Percentiles rank a stretch among this genome's conserved stretches.
These are phyloP conservation scores for Tricholoma saponaceum DNA, from an alignment of 768 basidiomycete genomes.

Conservation along the genomic window DNA sequence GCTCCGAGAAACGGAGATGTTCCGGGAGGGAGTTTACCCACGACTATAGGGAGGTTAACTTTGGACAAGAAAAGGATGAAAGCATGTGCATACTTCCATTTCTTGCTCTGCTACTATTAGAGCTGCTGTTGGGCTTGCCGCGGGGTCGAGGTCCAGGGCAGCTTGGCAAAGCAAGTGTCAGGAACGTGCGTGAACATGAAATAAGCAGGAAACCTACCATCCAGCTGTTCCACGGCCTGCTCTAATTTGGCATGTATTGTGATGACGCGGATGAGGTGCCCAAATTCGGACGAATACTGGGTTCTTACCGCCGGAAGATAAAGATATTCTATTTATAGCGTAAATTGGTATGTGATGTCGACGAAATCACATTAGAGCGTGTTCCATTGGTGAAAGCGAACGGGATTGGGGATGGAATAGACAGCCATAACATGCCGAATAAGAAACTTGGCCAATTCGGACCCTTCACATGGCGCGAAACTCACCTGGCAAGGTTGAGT, in stretches of 20 bases:
- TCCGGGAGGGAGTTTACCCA: conserved; percentile 70
- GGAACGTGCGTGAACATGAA: not conserved
- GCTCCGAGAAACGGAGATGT: conserved; percentile 65
- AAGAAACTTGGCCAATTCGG: not conserved
- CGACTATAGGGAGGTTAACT: conserved; percentile 10
- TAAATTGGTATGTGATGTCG: conserved; percentile 2
- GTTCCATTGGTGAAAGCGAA: conserved; percentile 1
- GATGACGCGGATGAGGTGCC: conserved; percentile 69
- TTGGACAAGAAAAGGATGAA: not conserved
- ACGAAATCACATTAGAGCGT: conserved; percentile 1
- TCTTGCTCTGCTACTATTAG: conserved; percentile 41
- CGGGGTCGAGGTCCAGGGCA: conserved; percentile 31
- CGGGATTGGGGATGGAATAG: not conserved
- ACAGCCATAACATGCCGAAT: not conserved
- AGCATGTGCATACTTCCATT: conserved; percentile 37
- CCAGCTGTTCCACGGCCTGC: conserved; percentile 45
- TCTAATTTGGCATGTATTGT: conserved; percentile 63
- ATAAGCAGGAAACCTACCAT: conserved; percentile 32
- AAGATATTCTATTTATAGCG: conserved; percentile 55
- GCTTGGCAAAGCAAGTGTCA: not conserved
- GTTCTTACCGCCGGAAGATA: conserved; percentile 58
- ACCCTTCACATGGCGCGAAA: conserved; percentile 15
- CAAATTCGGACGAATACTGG: conserved; percentile 66
- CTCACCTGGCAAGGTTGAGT: conserved; percentile 50
- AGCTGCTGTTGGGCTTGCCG: conserved; percentile 28